These are phyloP conservation scores for Podila verticillata DNA, from an alignment of 192 early-diverging fungal species.

Conservation along the genomic window DNA sequence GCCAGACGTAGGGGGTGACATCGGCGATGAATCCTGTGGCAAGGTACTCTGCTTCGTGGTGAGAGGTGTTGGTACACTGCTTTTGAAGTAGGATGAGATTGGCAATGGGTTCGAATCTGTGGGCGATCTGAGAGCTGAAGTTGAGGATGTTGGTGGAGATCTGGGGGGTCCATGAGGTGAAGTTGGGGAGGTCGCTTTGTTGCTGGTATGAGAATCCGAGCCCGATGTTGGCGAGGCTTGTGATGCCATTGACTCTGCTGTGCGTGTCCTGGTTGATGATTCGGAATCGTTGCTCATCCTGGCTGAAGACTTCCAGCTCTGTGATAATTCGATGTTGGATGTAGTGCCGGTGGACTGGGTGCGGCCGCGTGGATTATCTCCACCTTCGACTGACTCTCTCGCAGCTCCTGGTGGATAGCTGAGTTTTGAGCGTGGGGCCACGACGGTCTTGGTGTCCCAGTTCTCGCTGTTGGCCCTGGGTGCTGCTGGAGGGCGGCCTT, in stretches of 20 bases:
- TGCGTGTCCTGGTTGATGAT: conserved; percentile 14
- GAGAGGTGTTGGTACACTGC: conserved; percentile 4
- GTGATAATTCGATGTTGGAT: conserved; percentile 4
- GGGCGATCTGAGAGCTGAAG: conserved; percentile 1
- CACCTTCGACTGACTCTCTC: conserved; percentile 18
- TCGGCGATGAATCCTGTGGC: background rate
- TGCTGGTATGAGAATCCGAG: background rate
- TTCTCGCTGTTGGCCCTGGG: conserved; percentile 24
- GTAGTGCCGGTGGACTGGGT: conserved; percentile 23
- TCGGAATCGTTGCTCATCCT: conserved; percentile 26
- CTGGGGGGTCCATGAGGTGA: background rate
- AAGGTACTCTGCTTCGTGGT: background rate
- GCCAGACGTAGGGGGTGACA: conserved; percentile 11
- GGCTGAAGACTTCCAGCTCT: conserved; percentile 14
- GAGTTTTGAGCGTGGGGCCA: conserved; percentile 14
- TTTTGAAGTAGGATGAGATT: conserved; percentile 39
- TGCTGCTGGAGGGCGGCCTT: conserved; percentile 8
- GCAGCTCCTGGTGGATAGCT: conserved; percentile 23
- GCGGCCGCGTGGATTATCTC: conserved; percentile 11
- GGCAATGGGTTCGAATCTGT: conserved; percentile 40
- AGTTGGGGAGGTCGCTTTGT: background rate
- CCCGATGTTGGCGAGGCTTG: background rate
- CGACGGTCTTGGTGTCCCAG: conserved; percentile 38
- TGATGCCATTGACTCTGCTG: conserved; percentile 9
- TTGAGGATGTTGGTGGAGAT: background rate